Conservation (phyloP, 441 rosid species). For the Corymbia calophylla region DNA sequence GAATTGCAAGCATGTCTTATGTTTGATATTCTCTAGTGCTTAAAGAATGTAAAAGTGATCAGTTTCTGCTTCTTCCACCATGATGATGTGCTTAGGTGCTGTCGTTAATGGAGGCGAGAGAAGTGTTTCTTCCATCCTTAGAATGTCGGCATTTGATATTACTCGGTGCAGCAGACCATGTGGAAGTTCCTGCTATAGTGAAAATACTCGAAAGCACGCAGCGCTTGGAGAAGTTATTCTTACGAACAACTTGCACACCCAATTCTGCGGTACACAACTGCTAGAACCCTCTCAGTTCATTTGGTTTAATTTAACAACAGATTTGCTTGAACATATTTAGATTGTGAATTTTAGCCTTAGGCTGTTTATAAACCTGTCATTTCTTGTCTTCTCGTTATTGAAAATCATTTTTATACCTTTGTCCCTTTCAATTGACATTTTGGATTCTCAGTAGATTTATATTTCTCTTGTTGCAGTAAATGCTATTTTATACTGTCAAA, state of each 20-base stretch:
- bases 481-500: background rate
- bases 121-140: background rate
- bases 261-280: background rate
- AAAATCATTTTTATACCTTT: background rate
- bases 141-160: background rate
- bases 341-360: background rate
- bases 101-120: background rate
- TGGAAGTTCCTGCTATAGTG: background rate
- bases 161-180: background rate
- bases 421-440: background rate
- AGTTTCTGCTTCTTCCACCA: background rate
- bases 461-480: background rate
- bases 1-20: background rate
- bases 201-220: background rate
- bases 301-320: background rate
- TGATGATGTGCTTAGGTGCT: background rate
- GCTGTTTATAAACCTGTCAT: background rate
- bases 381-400: background rate
- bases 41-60: background rate
- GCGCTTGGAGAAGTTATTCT: background rate
- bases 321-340: background rate
- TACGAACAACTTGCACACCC: background rate
- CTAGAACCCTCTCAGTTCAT: background rate
- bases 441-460: background rate
- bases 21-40: background rate